Evolutionary conservation across 23 red algal genomes (phyloP), one percentile per base, ranked within the genome.

Genomic region (Gracilaria caudata): DNA sequence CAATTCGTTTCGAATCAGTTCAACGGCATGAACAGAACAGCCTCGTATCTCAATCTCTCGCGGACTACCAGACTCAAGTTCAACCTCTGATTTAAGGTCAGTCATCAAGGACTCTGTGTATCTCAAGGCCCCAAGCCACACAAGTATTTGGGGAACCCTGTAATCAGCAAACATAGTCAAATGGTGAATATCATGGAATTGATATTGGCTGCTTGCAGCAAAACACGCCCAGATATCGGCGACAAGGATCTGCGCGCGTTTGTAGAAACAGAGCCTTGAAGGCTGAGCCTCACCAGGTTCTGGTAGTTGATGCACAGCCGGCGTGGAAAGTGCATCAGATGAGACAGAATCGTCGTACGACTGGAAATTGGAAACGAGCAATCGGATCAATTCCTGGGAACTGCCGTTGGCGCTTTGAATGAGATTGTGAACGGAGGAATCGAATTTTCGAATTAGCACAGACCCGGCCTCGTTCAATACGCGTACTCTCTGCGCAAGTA

Each of bases 211-310:
- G 10, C n/a, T 53, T 9, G 65, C 23, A 2, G 82, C 82, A 68
- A 86, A 86, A 58, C 82, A 86, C 19, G 82, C 82, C 82, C 82
- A 86, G 19, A 86, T 59, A 39, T 86, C 82, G 39, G 82, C 82
- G 4, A 86, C 65, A 1, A 86, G 14, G 17, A 86, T 86, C 66
- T 86, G 82, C 30, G 82, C 82, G 17, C 82, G 82, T 25, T 86
- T 86, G 45, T 53, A 86, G 35, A 86, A 86, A 45, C 23, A 86
- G 9, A 86, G 65, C 41, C 65, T 19, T 32, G 39, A 12, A 4
- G 70, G 38, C 23, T 24, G 70, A 2, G 25, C 9, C 3, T 75
- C n/a, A 8, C 25, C 9, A 3, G 39, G 10, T 24, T 24, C 8
- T n/a, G 21, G 21, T 36, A 45, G 21, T n/a, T 26, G 66, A 20